Evolutionary conservation across 768 basidiomycete genomes (phyloP).

Genomic region (Collybia sordida): DNA sequence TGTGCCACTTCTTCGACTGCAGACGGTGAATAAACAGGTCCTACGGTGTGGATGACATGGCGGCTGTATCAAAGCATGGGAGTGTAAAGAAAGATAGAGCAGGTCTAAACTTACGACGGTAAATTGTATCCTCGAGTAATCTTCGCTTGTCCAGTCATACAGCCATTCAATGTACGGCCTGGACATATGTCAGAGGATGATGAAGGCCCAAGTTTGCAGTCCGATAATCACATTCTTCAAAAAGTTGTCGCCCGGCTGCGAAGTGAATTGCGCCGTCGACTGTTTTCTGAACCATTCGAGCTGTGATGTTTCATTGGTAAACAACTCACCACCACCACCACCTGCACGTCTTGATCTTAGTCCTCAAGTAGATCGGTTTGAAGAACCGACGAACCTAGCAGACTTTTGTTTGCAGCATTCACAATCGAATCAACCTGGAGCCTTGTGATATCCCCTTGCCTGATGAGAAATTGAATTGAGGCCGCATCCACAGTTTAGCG

Average conservation of each 20-base stretch:
- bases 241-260: slow-evolving; percentile 66
- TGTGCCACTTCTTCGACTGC: slow-evolving; percentile 43
- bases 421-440: slow-evolving; percentile 74
- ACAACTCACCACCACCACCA: slow-evolving; percentile 68
- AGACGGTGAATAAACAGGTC: slow-evolving; percentile 58
- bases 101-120: slow-evolving; percentile 57
- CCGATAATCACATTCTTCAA: slow-evolving; percentile 64
- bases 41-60: slow-evolving; percentile 80
- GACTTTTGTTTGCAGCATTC: slow-evolving; percentile 75
- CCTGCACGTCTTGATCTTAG: slow-evolving; percentile 36
- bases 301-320: background rate
- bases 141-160: slow-evolving; percentile 72
- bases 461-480: slow-evolving; percentile 22
- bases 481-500: slow-evolving; percentile 1
- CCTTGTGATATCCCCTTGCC: slow-evolving; percentile 79
- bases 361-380: background rate
- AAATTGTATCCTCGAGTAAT: slow-evolving; percentile 77
- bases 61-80: slow-evolving; percentile 29
- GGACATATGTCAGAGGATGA: slow-evolving; percentile 3
- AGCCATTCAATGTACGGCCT: slow-evolving; percentile 69
- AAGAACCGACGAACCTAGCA: slow-evolving; percentile 52
- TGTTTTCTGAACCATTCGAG: slow-evolving; percentile 20
- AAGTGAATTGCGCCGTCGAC: slow-evolving; percentile 84
- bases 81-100: slow-evolving; percentile 2
- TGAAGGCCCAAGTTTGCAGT: background rate